phyloP scores from a whole-genome alignment of 1,284 basidiomycete species.

The Butyriboletus appendiculatus region DNA sequence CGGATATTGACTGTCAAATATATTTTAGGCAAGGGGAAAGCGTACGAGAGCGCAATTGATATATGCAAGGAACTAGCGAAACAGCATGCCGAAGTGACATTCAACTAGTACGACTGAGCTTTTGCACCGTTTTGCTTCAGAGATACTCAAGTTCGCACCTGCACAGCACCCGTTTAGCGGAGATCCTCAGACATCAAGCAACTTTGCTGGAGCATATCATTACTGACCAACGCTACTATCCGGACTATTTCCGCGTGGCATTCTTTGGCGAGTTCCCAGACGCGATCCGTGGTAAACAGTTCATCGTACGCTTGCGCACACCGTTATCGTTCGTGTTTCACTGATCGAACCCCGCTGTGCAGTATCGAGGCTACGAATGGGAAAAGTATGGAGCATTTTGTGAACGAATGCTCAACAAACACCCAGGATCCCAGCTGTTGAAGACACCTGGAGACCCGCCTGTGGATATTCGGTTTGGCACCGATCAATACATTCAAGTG shows the following conservation, averaged over 20 bases:
- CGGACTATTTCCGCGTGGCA: conserved; percentile 92
- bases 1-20: conserved; percentile 5
- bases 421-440: conserved; percentile 83
- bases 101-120: conserved; percentile 75
- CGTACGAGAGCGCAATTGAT: conserved; percentile 93
- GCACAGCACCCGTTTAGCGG: conserved; percentile 72
- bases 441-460: conserved; percentile 77
- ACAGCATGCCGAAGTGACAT: conserved; percentile 86
- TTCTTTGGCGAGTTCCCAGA: conserved; percentile 91
- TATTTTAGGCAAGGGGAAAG: conserved; percentile 83
- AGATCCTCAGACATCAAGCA: conserved; percentile 85
- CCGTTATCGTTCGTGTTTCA: not conserved
- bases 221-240: conserved; percentile 79
- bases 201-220: conserved; percentile 83
- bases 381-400: conserved; percentile 89
- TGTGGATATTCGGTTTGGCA: conserved; percentile 80
- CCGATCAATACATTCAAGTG: conserved; percentile 87
- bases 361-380: conserved; percentile 92
- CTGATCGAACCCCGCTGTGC: conserved; percentile 8
- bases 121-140: conserved; percentile 9
- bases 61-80: conserved; percentile 88
- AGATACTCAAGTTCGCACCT: conserved; percentile 9
- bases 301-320: conserved; percentile 59
- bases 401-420: conserved; percentile 91
- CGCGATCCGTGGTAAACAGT: conserved; percentile 84